Evolutionary conservation across 176 grass and related monocot species (phyloP).

Genomic region (Cenchrus americanus): DNA sequence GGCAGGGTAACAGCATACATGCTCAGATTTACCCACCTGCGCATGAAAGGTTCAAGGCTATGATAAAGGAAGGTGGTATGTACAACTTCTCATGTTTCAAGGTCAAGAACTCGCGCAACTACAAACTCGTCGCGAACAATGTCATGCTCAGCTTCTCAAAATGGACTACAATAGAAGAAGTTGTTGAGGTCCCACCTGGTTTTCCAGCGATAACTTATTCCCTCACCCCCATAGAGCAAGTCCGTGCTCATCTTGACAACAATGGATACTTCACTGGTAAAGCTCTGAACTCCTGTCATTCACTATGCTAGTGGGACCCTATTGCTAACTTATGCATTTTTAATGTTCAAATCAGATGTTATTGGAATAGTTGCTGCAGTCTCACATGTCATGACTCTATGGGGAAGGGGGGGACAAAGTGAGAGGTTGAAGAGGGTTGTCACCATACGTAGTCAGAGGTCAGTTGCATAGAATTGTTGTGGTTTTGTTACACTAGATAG

Average conservation of each 20-base stretch:
- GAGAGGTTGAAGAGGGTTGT: too few relatives aligned
- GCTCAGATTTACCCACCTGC: not conserved
- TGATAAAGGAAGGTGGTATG: not conserved
- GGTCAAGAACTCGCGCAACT: not conserved
- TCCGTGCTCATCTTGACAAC: not conserved
- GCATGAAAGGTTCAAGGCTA: not conserved
- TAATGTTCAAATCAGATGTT: too few relatives aligned
- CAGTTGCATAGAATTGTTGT: too few relatives aligned
- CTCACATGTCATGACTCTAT: too few relatives aligned
- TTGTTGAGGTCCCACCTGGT: not conserved
- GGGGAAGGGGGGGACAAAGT: too few relatives aligned
- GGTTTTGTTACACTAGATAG: too few relatives aligned
- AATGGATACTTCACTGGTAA: not conserved
- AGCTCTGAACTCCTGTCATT: not conserved
- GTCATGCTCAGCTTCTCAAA: not conserved
- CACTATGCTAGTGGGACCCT: too few relatives aligned
- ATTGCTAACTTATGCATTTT: too few relatives aligned
- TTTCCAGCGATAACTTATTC: not conserved
- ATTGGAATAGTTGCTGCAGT: too few relatives aligned
- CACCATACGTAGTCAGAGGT: too few relatives aligned
- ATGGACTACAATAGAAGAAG: not conserved
- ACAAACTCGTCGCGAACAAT: not conserved
- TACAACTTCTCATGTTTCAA: not conserved
- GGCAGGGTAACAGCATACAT: not conserved
- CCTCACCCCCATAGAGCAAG: not conserved